These are phyloP conservation scores for Didymella lethalis DNA, from an alignment of 2,329 filamentous ascomycete genomes.

Conservation along the genomic window DNA sequence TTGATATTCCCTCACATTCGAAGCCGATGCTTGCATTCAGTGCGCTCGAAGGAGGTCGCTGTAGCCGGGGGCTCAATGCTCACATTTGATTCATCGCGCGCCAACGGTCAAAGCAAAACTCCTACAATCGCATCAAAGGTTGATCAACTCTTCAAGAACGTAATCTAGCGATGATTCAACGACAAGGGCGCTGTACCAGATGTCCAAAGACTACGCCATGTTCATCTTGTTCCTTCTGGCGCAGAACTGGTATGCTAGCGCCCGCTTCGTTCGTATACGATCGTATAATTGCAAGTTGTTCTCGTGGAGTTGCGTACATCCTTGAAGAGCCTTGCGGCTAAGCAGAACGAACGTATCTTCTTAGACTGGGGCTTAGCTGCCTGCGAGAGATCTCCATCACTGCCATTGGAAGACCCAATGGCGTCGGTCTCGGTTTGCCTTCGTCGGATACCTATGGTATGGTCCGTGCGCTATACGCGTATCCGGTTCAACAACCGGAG, in stretches of 20 bases:
- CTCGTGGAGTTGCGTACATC: not conserved
- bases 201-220: not conserved
- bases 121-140: not conserved
- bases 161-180: not conserved
- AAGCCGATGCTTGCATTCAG: not conserved
- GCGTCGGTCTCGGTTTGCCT: slow-evolving; percentile 4
- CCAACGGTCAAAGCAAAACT: not conserved
- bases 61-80: not conserved
- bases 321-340: not conserved
- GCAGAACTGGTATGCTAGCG: not conserved
- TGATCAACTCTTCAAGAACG: not conserved
- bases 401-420: not conserved
- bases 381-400: not conserved
- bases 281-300: not conserved
- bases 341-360: not conserved
- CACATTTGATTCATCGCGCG: not conserved
- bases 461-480: slow-evolving; percentile 18
- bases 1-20: no score
- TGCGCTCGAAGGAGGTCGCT: not conserved
- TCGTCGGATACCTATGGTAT: not conserved
- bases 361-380: not conserved
- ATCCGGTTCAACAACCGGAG: slow-evolving; percentile 6
- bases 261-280: not conserved
- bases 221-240: not conserved
- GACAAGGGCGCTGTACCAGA: no score